These are phyloP conservation scores for Cornus florida DNA, from an alignment of 148 eudicot species.

Conservation along the genomic window DNA sequence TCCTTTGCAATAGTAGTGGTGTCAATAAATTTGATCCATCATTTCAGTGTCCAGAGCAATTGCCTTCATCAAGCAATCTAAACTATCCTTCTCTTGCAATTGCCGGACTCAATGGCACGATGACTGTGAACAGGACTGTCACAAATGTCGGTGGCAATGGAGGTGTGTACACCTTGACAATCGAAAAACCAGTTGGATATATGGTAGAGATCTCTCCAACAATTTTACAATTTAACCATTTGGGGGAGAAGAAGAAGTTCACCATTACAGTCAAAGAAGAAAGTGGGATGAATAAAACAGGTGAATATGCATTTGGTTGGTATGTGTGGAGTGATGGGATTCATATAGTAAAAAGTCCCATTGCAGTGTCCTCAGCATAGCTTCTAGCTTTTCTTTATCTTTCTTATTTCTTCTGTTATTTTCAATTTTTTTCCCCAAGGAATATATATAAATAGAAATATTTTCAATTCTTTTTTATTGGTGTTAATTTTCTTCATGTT, in stretches of 20 bases:
- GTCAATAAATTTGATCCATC: neutral
- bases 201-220: neutral
- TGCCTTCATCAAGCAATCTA: constrained; percentile 9
- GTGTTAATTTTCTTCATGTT: too few relatives aligned
- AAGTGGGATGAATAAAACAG: neutral
- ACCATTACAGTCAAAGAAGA: neutral
- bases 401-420: neutral
- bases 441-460: too few relatives aligned
- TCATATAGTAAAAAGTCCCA: constrained; percentile 66
- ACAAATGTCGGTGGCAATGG: constrained; percentile 58
- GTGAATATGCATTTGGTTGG: constrained; percentile 23
- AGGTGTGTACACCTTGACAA: neutral
- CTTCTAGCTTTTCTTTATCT: too few relatives aligned
- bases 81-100: constrained; percentile 22
- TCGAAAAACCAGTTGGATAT: neutral
- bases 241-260: neutral
- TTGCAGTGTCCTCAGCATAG: constrained; percentile 50
- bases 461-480: too few relatives aligned
- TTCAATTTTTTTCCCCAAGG: neutral
- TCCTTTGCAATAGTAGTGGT: constrained; percentile 19
- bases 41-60: constrained; percentile 4
- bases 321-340: constrained; percentile 23
- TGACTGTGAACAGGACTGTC: constrained; percentile 30
- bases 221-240: neutral
- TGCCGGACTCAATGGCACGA: constrained; percentile 5